A percentile compares a stretch with the other conserved stretches of the same genome.
Evolutionary conservation across 2,329 filamentous ascomycete genomes (phyloP).

Genomic region (Annulohypoxylon truncatum): DNA sequence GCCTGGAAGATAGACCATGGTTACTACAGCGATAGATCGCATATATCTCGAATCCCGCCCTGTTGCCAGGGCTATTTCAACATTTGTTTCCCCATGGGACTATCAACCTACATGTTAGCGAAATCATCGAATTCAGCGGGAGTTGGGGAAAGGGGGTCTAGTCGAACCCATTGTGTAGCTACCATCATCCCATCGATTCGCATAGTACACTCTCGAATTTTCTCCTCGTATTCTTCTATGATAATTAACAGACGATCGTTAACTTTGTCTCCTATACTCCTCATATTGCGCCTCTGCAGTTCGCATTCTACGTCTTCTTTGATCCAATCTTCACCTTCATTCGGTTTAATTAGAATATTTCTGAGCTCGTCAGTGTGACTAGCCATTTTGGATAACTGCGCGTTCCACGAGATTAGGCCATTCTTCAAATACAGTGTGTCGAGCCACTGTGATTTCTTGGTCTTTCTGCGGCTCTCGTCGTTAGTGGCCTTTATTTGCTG

Average conservation of each 20-base stretch:
- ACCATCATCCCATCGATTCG: conserved; percentile 52
- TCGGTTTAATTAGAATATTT: background rate
- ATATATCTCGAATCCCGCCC: conserved; percentile 47
- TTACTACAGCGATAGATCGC: conserved; percentile 48
- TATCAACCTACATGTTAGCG: conserved; percentile 19
- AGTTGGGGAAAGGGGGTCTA: background rate
- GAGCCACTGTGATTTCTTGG: conserved; percentile 42
- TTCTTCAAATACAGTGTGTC: conserved; percentile 45
- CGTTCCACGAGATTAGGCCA: conserved; percentile 44
- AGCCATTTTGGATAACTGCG: conserved; percentile 42
- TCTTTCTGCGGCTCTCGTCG: conserved; percentile 16
- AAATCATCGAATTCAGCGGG: no score
- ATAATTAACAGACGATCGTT: conserved; percentile 40
- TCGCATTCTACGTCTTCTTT: no score
- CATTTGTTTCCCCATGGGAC: conserved; percentile 47
- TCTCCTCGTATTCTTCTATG: conserved; percentile 49
- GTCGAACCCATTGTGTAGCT: conserved; percentile 52
- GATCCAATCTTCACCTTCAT: background rate
- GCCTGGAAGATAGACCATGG: conserved; percentile 50
- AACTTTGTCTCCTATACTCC: conserved; percentile 30
- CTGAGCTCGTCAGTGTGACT: conserved; percentile 31
- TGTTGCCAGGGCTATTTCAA: conserved; percentile 47
- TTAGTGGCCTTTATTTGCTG: conserved; percentile 9
- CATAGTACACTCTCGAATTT: conserved; percentile 50
- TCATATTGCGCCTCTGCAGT: no score